Conservation (phyloP, 2,329 filamentous ascomycete species). For the Pestalotiopsis sp. region DNA sequence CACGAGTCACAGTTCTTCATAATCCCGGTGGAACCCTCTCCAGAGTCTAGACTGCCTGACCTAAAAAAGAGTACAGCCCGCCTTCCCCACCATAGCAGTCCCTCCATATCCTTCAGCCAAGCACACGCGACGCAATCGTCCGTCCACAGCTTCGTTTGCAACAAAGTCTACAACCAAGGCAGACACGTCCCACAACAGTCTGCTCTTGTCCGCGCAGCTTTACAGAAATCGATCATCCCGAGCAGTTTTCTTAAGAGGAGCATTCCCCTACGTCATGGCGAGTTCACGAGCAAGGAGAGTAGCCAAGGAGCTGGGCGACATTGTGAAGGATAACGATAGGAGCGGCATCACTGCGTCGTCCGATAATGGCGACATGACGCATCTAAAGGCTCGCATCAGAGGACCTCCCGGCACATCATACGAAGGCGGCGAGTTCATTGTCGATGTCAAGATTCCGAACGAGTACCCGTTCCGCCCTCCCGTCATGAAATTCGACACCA, state of each 20-base stretch:
- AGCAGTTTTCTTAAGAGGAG: not conserved
- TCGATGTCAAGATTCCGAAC: conserved; percentile 84
- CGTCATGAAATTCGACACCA: conserved; percentile 86
- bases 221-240: no score
- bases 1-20: no score
- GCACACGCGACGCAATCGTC: no score
- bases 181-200: no score
- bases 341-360: conserved; percentile 75
- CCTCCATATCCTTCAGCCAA: no score
- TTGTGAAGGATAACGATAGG: conserved; percentile 64
- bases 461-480: conserved; percentile 95
- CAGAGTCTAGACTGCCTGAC: no score
- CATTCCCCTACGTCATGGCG: conserved; percentile 8
- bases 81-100: no score
- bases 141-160: no score
- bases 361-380: conserved; percentile 70
- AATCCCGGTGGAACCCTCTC: no score
- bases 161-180: no score
- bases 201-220: no score
- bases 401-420: conserved; percentile 94
- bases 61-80: no score
- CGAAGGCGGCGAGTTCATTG: conserved; percentile 76
- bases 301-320: conserved; percentile 75
- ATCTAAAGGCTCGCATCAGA: conserved; percentile 79
- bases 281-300: conserved; percentile 58